Conservation (phyloP, 805 yeast genomes). For the Yarrowia phangngaensis region DNA sequence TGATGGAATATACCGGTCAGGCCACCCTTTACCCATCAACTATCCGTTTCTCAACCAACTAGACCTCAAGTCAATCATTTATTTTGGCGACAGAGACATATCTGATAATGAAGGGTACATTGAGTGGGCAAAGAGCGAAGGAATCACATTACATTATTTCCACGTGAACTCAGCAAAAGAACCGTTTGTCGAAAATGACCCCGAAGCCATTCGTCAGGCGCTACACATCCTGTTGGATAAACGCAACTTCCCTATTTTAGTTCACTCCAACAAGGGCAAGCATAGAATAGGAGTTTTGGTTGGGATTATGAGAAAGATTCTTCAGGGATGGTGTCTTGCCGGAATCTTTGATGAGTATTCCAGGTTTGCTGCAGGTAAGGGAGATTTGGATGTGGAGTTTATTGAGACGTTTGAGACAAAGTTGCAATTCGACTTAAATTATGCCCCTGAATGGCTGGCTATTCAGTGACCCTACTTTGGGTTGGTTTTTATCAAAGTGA, state of each 20-base stretch:
- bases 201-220: conserved; percentile 50
- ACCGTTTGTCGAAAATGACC: conserved; percentile 59
- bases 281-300: conserved; percentile 91
- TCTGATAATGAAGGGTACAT: conserved; percentile 60
- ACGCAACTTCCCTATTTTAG: conserved; percentile 77
- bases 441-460: conserved; percentile 26
- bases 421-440: conserved; percentile 7
- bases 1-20: conserved; percentile 81
- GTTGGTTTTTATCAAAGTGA: too few species aligned
- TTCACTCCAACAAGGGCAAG: conserved; percentile 96
- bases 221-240: conserved; percentile 39
- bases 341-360: conserved; percentile 93
- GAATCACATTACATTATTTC: conserved; percentile 55
- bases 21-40: conserved; percentile 88
- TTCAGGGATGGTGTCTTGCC: conserved; percentile 91
- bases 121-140: conserved; percentile 58
- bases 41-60: conserved; percentile 72
- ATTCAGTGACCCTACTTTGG: conserved; percentile 1
- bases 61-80: conserved; percentile 68
- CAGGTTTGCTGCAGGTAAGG: conserved; percentile 58
- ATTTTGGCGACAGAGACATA: conserved; percentile 49
- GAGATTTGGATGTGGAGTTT: conserved; percentile 34
- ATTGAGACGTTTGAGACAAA: conserved; percentile 32
- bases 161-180: conserved; percentile 71
- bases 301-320: conserved; percentile 78